Evolutionary conservation across 2,329 filamentous ascomycete species (phyloP), one percentile per base, ranked within the genome.

Genomic region (Aspergillus latus): DNA sequence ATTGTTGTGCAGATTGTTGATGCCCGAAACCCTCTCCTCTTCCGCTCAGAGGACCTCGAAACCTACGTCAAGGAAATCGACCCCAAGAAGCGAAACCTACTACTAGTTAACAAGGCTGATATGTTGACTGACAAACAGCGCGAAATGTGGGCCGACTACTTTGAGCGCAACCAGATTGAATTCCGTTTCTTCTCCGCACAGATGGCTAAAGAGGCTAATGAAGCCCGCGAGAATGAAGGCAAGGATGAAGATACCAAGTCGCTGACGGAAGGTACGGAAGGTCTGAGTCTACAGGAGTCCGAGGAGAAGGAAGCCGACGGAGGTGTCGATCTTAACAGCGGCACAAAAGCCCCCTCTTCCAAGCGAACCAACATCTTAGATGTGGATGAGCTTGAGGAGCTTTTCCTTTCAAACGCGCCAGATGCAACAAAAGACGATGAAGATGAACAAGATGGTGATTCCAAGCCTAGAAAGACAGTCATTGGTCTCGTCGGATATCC

Each of bases 1-100:
- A 78, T 99, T 40, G 85, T 99, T 3, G 94, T 99, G 36, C 94
- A 99, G 79, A 99, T 99, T 78, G 94, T 99, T 52, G 94, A 99
- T 77, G 94, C 95, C 7, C 83, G 94, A 68, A 97, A 97, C 73
- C 94, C 94, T 2, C 80, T 99, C 15, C 83, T 97, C 64, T 99
- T 97, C 78, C 85, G 95, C 56, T 96, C 89, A 4, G 93, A 95
- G 65, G 94, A 99, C 78, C 76, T 99, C 59, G 94, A 97, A 70
- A 82, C 80, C 63, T 99, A 99, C 65, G 94, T 99, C 67, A 95
- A 96, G 76, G 91, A 95, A 65, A 88, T 97, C 28, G 89, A 96
- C 67, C 76, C 86, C 1, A 87, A 85, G 71, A 97, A 99, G 80
- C 84, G 92, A 71, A 99, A 97, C 72, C 70, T 99, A 68, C 74